phyloP scores from a whole-genome alignment of 106 monocot genomes.

The Dioscorea alata region DNA sequence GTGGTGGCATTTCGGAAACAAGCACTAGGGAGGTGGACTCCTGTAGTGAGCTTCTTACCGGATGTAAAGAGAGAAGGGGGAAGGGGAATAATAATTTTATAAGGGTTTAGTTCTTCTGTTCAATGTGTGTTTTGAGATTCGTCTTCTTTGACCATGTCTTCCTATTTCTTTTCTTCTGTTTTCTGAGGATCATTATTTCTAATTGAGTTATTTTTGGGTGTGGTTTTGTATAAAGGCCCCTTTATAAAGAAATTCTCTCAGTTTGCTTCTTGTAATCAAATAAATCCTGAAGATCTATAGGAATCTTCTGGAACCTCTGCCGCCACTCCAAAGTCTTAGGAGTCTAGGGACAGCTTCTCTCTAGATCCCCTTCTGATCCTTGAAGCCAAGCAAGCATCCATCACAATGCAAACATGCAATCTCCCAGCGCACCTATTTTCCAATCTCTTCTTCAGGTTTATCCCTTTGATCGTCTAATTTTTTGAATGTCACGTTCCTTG shows the following conservation, averaged over 20 bases:
- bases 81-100: not conserved
- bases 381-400: not conserved
- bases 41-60: not conserved
- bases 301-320: slow-evolving; percentile 21
- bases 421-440: slow-evolving; percentile 63
- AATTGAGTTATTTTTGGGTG: not conserved
- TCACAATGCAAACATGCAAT: slow-evolving; percentile 67
- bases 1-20: slow-evolving; percentile 62
- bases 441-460: slow-evolving; percentile 55
- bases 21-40: slow-evolving; percentile 14
- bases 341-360: not conserved
- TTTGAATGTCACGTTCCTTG: not conserved
- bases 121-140: not conserved
- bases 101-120: not conserved
- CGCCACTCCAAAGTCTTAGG: no score
- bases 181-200: not conserved
- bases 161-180: not conserved
- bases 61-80: no score
- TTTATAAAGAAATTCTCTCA: not conserved
- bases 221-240: not conserved
- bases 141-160: not conserved
- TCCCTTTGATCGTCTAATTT: not conserved
- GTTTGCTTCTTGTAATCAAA: not conserved
- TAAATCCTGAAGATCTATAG: not conserved
- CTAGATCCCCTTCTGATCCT: not conserved